These are phyloP conservation scores for Botrytis elliptica DNA, from an alignment of 2,329 filamentous ascomycete genomes.

Conservation along the genomic window DNA sequence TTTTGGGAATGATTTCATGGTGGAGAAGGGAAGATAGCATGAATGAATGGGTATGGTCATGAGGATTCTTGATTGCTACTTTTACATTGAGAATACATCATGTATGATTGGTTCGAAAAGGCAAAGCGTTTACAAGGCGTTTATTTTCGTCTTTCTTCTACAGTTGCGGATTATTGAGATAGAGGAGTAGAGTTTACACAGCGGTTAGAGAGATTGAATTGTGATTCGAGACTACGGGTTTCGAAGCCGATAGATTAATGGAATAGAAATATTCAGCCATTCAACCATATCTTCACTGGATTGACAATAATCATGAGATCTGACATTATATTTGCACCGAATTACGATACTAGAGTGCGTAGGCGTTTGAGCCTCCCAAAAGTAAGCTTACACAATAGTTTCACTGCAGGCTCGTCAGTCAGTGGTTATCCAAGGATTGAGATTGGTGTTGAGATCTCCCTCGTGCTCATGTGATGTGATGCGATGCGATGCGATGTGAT, in stretches of 20 bases:
- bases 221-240: neutral
- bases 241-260: neutral
- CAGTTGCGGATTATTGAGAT: neutral
- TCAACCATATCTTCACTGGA: too few relatives aligned
- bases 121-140: neutral
- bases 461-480: neutral
- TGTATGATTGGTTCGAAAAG: neutral
- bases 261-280: neutral
- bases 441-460: neutral
- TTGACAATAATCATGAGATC: neutral
- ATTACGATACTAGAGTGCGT: neutral
- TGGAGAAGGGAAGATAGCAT: neutral
- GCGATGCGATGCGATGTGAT: neutral
- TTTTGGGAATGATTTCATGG: neutral
- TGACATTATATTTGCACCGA: neutral
- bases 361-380: neutral
- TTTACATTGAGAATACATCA: neutral
- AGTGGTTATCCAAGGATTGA: neutral
- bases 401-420: neutral
- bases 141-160: neutral
- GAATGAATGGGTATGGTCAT: neutral
- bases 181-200: neutral
- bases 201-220: neutral
- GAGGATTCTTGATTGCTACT: neutral
- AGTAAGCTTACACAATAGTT: neutral